Conservation (phyloP, 2,329 filamentous ascomycete genomes). For the Parascedosporium putredinis region DNA sequence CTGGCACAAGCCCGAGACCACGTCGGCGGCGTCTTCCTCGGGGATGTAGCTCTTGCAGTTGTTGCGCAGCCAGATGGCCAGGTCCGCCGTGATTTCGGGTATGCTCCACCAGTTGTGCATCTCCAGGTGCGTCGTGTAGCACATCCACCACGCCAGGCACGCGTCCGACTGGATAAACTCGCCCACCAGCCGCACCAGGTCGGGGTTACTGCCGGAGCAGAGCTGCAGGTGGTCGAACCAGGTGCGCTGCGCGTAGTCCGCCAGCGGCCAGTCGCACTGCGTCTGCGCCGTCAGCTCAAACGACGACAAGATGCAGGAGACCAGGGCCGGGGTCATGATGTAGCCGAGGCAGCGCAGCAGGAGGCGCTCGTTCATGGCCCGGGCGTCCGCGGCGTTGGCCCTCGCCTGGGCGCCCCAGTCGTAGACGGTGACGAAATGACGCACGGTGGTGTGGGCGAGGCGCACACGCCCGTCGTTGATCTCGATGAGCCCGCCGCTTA, state of each 20-base stretch:
- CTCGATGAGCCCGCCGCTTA: neutral
- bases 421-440: neutral
- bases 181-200: neutral
- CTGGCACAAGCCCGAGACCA: neutral
- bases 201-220: neutral
- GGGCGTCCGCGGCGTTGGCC: neutral
- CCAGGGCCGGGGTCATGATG: neutral
- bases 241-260: neutral
- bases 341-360: neutral
- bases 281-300: neutral
- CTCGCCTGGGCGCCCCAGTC: neutral
- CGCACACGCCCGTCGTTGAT: neutral
- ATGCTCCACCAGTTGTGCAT: neutral
- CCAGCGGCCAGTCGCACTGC: neutral
- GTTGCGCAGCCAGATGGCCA: neutral
- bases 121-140: neutral
- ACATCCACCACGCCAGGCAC: neutral
- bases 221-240: neutral
- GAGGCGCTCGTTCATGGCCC: neutral
- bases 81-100: neutral
- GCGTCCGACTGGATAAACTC: neutral
- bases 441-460: neutral
- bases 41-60: neutral
- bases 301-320: neutral
- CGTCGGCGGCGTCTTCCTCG: neutral